Conservation (phyloP, 768 basidiomycete genomes). For the Mycena chlorophos region DNA sequence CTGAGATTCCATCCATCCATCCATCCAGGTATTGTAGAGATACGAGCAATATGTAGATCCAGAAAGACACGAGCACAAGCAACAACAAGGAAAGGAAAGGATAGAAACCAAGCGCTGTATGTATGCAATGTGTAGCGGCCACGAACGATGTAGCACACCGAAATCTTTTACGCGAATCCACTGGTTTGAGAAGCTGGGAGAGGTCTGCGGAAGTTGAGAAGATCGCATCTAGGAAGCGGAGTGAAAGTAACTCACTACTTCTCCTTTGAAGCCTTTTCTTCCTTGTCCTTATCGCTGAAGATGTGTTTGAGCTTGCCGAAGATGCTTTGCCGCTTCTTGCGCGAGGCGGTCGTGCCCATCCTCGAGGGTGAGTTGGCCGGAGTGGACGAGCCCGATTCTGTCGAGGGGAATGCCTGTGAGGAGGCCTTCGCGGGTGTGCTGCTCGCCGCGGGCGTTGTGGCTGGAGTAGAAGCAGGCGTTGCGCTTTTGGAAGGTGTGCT, state of each 20-base stretch:
- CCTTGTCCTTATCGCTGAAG: slow-evolving; percentile 51
- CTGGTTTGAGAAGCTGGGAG: too few species aligned
- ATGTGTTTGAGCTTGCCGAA: slow-evolving; percentile 54
- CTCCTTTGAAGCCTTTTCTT: slow-evolving; percentile 37
- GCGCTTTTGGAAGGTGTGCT: not conserved
- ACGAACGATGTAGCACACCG: too few species aligned
- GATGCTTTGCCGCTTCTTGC: slow-evolving; percentile 56
- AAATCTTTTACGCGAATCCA: too few species aligned
- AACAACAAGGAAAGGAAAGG: not conserved
- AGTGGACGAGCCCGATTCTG: slow-evolving; percentile 19
- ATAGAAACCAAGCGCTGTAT: not conserved
- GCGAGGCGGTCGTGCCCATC: slow-evolving; percentile 34
- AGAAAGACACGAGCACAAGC: not conserved
- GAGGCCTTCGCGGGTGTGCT: slow-evolving; percentile 23
- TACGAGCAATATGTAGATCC: not conserved
- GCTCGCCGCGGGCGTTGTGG: slow-evolving; percentile 11
- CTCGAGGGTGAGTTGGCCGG: slow-evolving; percentile 35
- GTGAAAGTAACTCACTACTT: slow-evolving; percentile 20
- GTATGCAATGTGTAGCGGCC: too few species aligned
- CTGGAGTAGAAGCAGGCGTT: not conserved
- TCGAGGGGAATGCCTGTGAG: slow-evolving; percentile 30
- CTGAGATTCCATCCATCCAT: slow-evolving; percentile 14
- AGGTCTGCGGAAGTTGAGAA: too few species aligned
- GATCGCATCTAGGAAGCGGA: too few species aligned
- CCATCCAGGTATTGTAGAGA: not conserved